phyloP scores from a whole-genome alignment of 2,329 filamentous ascomycete genomes.

The Bertia moriformis region DNA sequence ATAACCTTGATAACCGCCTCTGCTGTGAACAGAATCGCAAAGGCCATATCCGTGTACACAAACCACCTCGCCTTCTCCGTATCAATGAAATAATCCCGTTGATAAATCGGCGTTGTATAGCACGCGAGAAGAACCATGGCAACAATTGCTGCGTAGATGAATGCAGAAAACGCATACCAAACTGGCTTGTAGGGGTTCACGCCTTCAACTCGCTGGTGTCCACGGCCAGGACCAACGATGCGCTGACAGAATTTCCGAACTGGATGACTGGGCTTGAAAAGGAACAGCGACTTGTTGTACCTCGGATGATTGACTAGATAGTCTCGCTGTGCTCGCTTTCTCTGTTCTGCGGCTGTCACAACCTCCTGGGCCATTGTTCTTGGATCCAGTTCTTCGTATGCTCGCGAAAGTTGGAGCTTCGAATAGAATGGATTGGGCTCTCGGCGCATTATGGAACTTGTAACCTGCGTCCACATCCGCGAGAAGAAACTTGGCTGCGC shows the following conservation, averaged over 20 bases:
- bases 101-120: slow-evolving; percentile 84
- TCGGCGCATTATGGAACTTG: slow-evolving; percentile 38
- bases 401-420: slow-evolving; percentile 46
- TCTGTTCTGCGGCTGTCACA: slow-evolving; percentile 65
- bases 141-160: slow-evolving; percentile 86
- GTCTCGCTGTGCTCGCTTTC: slow-evolving; percentile 78
- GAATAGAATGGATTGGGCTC: slow-evolving; percentile 96
- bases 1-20: slow-evolving; percentile 87
- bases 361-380: slow-evolving; percentile 81
- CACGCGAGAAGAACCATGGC: slow-evolving; percentile 96
- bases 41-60: slow-evolving; percentile 81
- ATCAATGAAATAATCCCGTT: slow-evolving; percentile 67
- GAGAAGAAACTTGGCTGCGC: slow-evolving; percentile 44
- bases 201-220: slow-evolving; percentile 74
- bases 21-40: slow-evolving; percentile 70
- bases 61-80: slow-evolving; percentile 62
- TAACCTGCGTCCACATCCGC: slow-evolving; percentile 44
- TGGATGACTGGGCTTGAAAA: slow-evolving; percentile 67
- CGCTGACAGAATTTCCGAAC: slow-evolving; percentile 73
- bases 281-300: slow-evolving; percentile 83
- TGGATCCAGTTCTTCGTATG: slow-evolving; percentile 67
- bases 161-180: slow-evolving; percentile 86
- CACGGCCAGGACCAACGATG: slow-evolving; percentile 81
- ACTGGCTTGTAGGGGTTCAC: slow-evolving; percentile 75
- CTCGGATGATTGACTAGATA: slow-evolving; percentile 75